Evolutionary conservation across 129 eudicot species (phyloP), one percentile per base, ranked within the genome.

Genomic region (Oenanthe sinensis): DNA sequence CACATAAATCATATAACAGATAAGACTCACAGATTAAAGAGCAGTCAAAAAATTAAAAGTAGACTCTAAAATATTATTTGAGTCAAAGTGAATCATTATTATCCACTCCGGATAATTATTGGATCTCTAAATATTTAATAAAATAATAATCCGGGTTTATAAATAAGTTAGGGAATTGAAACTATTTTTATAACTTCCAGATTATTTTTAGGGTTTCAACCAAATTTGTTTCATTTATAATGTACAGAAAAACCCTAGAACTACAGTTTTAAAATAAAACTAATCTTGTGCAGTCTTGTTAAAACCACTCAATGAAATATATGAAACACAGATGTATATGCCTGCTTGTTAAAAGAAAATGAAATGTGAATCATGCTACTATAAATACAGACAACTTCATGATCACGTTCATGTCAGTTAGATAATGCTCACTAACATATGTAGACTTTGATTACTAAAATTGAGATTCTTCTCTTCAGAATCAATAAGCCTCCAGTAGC

Each of bases 401-500:
- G 26, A 63, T 37, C 70, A 63, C 39, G 2, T 63, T 13, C 19
- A 63, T 63, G 70, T 10, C 70, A 63, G 70, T 54, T 15, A 24
- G 17, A 12, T 24, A 12, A 63, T 26, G 17, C 70, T 11, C 70
- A 63, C 16, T 26, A 63, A 54, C 63, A 5, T 20, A 6, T 54
- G 28, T n/a, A 54, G n/a, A n/a, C n/a, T n/a, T n/a, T n/a, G n/a
- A n/a, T 20, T 54, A 22, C 62, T 54, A 3, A 54, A 54, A 19
- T 19, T 54, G 63, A 54, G 28, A 54, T 54, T 22, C 55, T 49
- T n/a, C 98, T 94, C 90, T 83, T 84, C 92, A 22, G 96, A 85
- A 82, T 94, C 98, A 48, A 94, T 91, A 49, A 94, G 92, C 80
- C 88, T 91, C 98, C 98, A 94, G 72, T 73, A 48, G 44, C 98